Evolutionary conservation across 2,329 filamentous ascomycete genomes (phyloP), one percentile per base, ranked within the genome.

Genomic region (Reticulascus tulasneorum): DNA sequence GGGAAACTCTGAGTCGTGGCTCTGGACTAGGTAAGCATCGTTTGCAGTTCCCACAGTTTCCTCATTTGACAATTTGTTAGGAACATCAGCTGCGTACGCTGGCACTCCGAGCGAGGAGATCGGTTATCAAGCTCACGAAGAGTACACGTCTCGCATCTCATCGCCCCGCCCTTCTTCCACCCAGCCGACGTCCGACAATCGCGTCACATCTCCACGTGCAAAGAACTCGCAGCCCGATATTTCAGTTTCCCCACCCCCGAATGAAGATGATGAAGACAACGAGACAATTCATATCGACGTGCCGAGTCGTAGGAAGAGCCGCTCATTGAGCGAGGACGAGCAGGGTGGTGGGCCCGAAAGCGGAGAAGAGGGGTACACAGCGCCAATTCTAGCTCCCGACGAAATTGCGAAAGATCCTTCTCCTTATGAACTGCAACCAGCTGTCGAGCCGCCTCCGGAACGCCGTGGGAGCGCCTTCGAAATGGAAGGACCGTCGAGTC

Each of bases 71-170:
- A 50, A 61, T 54, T 40, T 31, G 47, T 46, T 54, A 93, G 86
- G 80, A 44, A 78, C 77, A 25, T 77, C 76, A 26, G 66, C 71
- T 33, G 75, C 75, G 33, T 72, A 79, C 38, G 63, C 76, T 32
- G 80, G 86, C 38, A 93, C 89, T 5, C 93, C 93, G 3, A 87
- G 86, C 49, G 91, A 97, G 52, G 86, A 97, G 56, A 79, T 94
- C 50, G 93, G 86, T 15, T 95, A 90, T 64, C 77, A 88, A 44
- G 91, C 89, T 10, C 83, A 80, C 9, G 89, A 96, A 46, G 83
- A 94, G 54, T 94, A 89, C 54, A 73, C 81, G 12, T 84, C 83
- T 20, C 83, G 87, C 42, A 80, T 88, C 43, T 72, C 78, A 28
- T 85, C 85, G n/a, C 84, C 84, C 8, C 71, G 64, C 32, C 76